phyloP scores from a whole-genome alignment of 352 stramenopile species.

The Phytophthora sp. region DNA sequence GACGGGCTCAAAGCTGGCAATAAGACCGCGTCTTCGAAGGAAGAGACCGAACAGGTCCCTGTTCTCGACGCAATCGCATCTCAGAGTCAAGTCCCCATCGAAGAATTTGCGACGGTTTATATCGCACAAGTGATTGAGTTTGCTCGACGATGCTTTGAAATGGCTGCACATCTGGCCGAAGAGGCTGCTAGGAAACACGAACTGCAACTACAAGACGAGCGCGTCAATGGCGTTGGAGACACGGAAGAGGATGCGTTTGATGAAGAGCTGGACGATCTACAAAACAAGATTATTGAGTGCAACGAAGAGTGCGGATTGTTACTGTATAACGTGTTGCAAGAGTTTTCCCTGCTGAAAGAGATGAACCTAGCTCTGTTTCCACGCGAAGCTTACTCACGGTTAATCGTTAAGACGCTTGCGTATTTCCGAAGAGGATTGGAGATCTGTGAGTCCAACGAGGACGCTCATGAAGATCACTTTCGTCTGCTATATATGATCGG shows the following conservation, averaged over 20 bases:
- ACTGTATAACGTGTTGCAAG: slow-evolving; percentile 76
- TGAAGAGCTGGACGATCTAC: slow-evolving; percentile 39
- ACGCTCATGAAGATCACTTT: slow-evolving; percentile 63
- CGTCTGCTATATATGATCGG: slow-evolving; percentile 78
- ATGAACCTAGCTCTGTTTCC: slow-evolving; percentile 36
- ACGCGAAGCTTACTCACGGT: slow-evolving; percentile 27
- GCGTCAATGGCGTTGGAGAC: background rate
- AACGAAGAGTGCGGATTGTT: slow-evolving; percentile 78
- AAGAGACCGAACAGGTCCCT: background rate
- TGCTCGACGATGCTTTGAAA: slow-evolving; percentile 62
- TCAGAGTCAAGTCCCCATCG: slow-evolving; percentile 39
- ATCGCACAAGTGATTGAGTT: slow-evolving; percentile 71
- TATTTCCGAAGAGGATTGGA: slow-evolving; percentile 54
- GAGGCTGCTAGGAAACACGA: slow-evolving; percentile 20
- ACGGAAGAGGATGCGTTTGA: slow-evolving; percentile 25
- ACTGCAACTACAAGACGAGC: slow-evolving; percentile 12
- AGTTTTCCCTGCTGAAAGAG: slow-evolving; percentile 61
- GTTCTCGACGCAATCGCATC: background rate
- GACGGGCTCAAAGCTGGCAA: slow-evolving; percentile 12
- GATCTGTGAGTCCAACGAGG: slow-evolving; percentile 38
- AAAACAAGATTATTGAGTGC: slow-evolving; percentile 55
- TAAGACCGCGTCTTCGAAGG: slow-evolving; percentile 12
- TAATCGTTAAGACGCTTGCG: slow-evolving; percentile 36
- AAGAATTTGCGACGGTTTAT: slow-evolving; percentile 52
- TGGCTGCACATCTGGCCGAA: slow-evolving; percentile 56